Evolutionary conservation across 192 early-diverging fungal genomes (phyloP).

Genomic region (Coemansia sp.): DNA sequence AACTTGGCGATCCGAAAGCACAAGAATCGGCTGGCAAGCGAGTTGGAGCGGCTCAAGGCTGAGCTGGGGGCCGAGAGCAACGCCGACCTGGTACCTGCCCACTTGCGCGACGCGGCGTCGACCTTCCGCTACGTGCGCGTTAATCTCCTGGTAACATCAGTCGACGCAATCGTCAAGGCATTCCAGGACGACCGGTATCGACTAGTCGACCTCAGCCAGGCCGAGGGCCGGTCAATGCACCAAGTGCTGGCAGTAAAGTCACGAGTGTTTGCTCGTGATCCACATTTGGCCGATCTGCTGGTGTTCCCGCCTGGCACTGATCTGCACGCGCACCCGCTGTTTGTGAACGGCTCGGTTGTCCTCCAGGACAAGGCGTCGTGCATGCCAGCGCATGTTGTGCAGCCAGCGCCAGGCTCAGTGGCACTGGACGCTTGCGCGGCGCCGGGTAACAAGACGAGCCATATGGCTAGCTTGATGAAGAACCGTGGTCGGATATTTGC

Average conservation of each 20-base stretch:
- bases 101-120: constrained; percentile 49
- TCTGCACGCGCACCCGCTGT: constrained; percentile 81
- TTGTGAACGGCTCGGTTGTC: constrained; percentile 76
- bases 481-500: constrained; percentile 88
- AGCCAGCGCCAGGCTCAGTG: constrained; percentile 55
- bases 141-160: constrained; percentile 75
- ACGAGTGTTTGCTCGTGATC: constrained; percentile 58
- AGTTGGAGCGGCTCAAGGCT: constrained; percentile 78
- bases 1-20: constrained; percentile 71
- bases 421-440: constrained; percentile 96
- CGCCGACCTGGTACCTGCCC: constrained; percentile 68
- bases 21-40: constrained; percentile 67
- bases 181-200: constrained; percentile 65
- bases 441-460: constrained; percentile 97
- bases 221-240: constrained; percentile 3
- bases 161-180: constrained; percentile 66
- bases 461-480: constrained; percentile 85
- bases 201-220: constrained; percentile 29
- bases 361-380: constrained; percentile 97
- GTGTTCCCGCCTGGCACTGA: constrained; percentile 86
- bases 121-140: constrained; percentile 88
- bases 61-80: constrained; percentile 66
- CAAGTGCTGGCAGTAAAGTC: constrained; percentile 16
- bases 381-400: constrained; percentile 86
- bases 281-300: constrained; percentile 79